These are phyloP conservation scores for Polytrichum formosum DNA, from an alignment of 225 moss, liverwort and hornwort species.

Conservation along the genomic window DNA sequence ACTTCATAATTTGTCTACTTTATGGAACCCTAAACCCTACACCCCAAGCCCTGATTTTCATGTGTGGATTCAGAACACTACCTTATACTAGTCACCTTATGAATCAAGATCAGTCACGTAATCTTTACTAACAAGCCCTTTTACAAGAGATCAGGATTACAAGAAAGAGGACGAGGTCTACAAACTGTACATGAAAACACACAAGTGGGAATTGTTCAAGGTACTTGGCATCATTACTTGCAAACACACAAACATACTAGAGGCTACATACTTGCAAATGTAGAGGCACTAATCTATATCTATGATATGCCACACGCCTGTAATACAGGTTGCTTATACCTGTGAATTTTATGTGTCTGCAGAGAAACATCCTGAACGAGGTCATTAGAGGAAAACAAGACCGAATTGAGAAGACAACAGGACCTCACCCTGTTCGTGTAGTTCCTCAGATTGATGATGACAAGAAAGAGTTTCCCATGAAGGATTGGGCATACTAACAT, in stretches of 20 bases:
- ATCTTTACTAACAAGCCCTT: not conserved
- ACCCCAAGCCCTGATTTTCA: no score
- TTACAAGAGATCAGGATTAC: conserved; percentile 56
- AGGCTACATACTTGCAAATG: no score
- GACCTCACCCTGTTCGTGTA: conserved; percentile 33
- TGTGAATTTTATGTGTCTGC: not conserved
- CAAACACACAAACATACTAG: no score
- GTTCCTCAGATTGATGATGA: conserved; percentile 23
- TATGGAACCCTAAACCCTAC: no score
- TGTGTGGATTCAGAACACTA: not conserved
- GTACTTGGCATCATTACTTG: conserved; percentile 12
- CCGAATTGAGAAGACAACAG: conserved; percentile 14
- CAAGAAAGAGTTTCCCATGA: conserved; percentile 30
- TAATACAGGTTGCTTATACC: not conserved
- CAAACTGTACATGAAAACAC: conserved; percentile 59
- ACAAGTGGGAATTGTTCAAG: conserved; percentile 87
- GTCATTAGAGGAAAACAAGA: conserved; percentile 38
- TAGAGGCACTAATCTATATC: no score
- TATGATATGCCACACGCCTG: no score
- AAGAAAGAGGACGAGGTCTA: conserved; percentile 75
- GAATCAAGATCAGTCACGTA: no score
- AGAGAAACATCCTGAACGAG: conserved; percentile 42
- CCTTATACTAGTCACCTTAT: no score
- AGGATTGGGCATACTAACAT: conserved; percentile 34
- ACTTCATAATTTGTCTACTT: no score